A percentile compares a stretch with the other conserved stretches of the same genome.
These are phyloP conservation scores for Theileria annulata DNA, from an alignment of 169 alveolate genomes.

Conservation along the genomic window DNA sequence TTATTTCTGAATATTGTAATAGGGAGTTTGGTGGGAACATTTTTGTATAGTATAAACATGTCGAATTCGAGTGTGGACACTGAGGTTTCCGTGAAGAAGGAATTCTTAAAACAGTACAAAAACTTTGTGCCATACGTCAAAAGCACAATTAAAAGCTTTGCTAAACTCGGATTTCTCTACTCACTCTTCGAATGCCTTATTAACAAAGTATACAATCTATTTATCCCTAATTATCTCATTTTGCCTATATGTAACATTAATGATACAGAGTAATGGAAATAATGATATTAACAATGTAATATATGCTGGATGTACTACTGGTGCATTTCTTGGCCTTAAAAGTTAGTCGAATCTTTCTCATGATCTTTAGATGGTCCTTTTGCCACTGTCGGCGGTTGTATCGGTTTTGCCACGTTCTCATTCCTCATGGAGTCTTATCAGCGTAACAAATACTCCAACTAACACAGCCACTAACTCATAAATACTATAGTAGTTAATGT, in stretches of 20 bases:
- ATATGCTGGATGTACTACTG: conserved; percentile 80
- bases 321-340: conserved; percentile 71
- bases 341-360: conserved; percentile 41
- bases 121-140: conserved; percentile 44
- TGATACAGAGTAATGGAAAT: conserved; percentile 31
- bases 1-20: neutral
- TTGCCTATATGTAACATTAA: neutral
- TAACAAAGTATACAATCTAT: conserved; percentile 53
- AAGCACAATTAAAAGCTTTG: conserved; percentile 49
- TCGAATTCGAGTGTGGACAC: conserved; percentile 29
- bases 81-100: conserved; percentile 16
- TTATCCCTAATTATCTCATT: neutral
- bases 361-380: conserved; percentile 56
- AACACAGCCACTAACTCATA: neutral
- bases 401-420: conserved; percentile 79
- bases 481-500: neutral
- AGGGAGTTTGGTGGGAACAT: conserved; percentile 64
- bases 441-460: neutral
- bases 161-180: conserved; percentile 74
- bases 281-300: conserved; percentile 73
- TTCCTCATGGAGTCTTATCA: conserved; percentile 68
- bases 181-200: conserved; percentile 75
- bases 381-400: conserved; percentile 70
- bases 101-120: conserved; percentile 25
- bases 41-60: conserved; percentile 53